These are phyloP conservation scores for Microdochium bolleyi DNA, from an alignment of 2,329 filamentous ascomycete genomes.

Conservation along the genomic window DNA sequence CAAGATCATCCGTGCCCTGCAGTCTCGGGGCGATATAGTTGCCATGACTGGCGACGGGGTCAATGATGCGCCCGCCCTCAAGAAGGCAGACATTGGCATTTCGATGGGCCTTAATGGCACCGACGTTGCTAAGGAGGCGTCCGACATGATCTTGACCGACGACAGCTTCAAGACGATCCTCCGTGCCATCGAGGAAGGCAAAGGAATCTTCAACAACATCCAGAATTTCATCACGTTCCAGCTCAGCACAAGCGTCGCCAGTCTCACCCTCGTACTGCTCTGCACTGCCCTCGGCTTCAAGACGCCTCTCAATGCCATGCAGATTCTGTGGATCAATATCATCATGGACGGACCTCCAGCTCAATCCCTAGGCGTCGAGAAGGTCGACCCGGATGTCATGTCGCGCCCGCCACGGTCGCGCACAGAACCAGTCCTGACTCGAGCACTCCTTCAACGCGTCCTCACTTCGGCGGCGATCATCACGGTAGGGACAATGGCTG, in stretches of 20 bases:
- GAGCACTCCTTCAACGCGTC: constrained; percentile 72
- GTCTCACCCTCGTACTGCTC: constrained; percentile 81
- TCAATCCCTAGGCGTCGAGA: constrained; percentile 92
- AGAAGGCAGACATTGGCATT: constrained; percentile 96
- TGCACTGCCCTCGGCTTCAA: constrained; percentile 91
- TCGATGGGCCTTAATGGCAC: constrained; percentile 94
- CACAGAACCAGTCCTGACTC: constrained; percentile 85
- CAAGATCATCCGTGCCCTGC: constrained; percentile 88
- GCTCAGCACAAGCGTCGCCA: constrained; percentile 91
- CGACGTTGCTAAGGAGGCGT: constrained; percentile 92
- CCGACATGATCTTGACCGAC: constrained; percentile 88
- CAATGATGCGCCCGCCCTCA: constrained; percentile 92
- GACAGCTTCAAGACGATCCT: constrained; percentile 90
- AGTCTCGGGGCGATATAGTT: constrained; percentile 89
- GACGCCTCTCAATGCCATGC: constrained; percentile 97
- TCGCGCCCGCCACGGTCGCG: constrained; percentile 75
- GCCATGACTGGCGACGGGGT: constrained; percentile 99
- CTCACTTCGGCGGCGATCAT: constrained; percentile 82
- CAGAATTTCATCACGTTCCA: constrained; percentile 99
- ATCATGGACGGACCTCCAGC: constrained; percentile 99
- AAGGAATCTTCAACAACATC: constrained; percentile 99
- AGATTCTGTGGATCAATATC: constrained; percentile 99
- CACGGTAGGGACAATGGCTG: constrained; percentile 83
- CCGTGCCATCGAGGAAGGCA: constrained; percentile 94
- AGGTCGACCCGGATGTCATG: constrained; percentile 92